A percentile compares a stretch with the other conserved stretches of the same genome.
phyloP scores from a whole-genome alignment of 2,329 filamentous ascomycete species.

The Ceratocystis variospora region DNA sequence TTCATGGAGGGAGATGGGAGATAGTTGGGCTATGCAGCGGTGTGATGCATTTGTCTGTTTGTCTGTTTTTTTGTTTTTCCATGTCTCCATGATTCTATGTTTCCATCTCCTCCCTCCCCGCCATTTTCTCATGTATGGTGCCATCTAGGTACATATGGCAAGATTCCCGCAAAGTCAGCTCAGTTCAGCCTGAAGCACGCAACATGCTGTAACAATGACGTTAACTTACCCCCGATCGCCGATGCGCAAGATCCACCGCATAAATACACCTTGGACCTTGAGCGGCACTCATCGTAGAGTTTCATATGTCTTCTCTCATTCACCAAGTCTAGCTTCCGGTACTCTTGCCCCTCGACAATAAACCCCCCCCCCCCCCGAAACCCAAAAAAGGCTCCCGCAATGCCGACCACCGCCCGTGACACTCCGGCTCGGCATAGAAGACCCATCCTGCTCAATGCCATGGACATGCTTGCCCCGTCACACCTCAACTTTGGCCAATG shows the following conservation, averaged over 20 bases:
- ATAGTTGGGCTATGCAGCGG: no score
- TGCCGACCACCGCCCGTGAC: background rate
- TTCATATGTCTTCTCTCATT: background rate
- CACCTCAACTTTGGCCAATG: slow-evolving; percentile 53
- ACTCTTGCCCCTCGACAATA: background rate
- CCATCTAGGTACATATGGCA: background rate
- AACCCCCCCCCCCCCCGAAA: background rate
- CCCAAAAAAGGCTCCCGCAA: background rate
- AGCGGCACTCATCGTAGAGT: background rate
- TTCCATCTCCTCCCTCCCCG: background rate
- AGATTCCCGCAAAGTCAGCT: background rate
- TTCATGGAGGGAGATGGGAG: background rate
- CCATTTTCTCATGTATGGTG: background rate
- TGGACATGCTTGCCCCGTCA: slow-evolving; percentile 52
- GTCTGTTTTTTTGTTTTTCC: no score
- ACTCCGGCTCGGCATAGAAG: background rate
- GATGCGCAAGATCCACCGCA: background rate
- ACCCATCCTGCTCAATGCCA: slow-evolving; percentile 46
- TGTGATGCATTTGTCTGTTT: no score
- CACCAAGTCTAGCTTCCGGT: background rate
- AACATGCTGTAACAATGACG: slow-evolving; percentile 8
- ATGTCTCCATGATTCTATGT: no score
- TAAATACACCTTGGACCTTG: background rate
- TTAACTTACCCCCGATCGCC: background rate
- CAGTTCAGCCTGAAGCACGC: background rate